These are phyloP conservation scores for Oryza meridionalis DNA, from an alignment of 176 grass and related monocot genomes.

Conservation along the genomic window DNA sequence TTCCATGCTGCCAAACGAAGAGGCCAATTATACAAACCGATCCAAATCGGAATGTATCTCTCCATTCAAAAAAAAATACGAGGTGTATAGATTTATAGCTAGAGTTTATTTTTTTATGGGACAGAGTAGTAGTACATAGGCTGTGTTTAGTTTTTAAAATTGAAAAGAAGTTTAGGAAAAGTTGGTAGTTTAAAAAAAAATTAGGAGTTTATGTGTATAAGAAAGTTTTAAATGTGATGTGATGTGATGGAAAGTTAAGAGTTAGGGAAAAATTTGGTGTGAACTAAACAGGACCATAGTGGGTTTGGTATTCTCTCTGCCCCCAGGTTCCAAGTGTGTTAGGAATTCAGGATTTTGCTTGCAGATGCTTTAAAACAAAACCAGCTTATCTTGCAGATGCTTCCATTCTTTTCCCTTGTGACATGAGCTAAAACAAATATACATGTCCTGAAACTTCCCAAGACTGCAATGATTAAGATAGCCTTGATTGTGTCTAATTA, in stretches of 20 bases:
- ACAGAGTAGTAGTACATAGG: not conserved
- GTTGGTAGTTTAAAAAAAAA: too few relatives aligned
- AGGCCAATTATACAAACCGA: not conserved
- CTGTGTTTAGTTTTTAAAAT: too few relatives aligned
- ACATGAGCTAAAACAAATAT: slow-evolving; percentile 18
- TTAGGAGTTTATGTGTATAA: too few relatives aligned
- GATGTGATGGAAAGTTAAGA: too few relatives aligned
- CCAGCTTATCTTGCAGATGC: slow-evolving; percentile 14
- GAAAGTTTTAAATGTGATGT: too few relatives aligned
- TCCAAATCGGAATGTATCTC: slow-evolving; percentile 1
- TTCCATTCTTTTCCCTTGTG: slow-evolving; percentile 22
- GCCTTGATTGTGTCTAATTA: slow-evolving; percentile 29
- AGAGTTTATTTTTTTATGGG: too few relatives aligned
- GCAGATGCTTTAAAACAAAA: slow-evolving; percentile 26
- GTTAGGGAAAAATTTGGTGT: too few relatives aligned
- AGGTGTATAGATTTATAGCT: rapidly evolving
- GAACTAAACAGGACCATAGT: too few relatives aligned
- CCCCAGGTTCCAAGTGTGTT: slow-evolving; percentile 20
- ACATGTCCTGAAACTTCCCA: slow-evolving; percentile 27
- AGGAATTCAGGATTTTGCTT: slow-evolving; percentile 42
- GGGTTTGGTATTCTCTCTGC: slow-evolving; percentile 5
- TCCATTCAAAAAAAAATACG: too few relatives aligned
- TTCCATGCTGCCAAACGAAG: slow-evolving; percentile 32
- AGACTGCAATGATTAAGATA: slow-evolving; percentile 16
- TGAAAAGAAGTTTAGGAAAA: too few relatives aligned